phyloP scores from a whole-genome alignment of 352 stramenopile genomes.

The Globisporangium spinosum region DNA sequence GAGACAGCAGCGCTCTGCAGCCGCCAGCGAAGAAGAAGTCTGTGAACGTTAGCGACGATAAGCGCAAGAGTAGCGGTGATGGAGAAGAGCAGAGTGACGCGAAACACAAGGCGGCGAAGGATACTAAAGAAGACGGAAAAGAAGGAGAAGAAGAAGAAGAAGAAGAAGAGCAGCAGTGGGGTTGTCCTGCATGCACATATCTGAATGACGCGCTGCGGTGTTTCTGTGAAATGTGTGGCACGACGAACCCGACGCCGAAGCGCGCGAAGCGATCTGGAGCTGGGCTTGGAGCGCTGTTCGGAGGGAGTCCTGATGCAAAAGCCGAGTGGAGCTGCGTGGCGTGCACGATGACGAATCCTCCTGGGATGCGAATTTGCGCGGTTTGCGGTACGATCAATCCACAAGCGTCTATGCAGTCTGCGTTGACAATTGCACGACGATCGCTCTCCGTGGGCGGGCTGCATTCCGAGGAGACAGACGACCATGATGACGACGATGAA shows the following conservation, averaged over 20 bases:
- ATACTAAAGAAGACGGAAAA: slow-evolving; percentile 10
- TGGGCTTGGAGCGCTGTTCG: slow-evolving; percentile 6
- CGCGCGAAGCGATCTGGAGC: not conserved
- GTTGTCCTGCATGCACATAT: slow-evolving; percentile 66
- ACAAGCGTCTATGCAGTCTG: slow-evolving; percentile 29
- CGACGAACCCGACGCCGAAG: slow-evolving; percentile 39
- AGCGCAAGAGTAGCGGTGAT: not conserved
- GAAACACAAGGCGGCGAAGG: slow-evolving; percentile 11
- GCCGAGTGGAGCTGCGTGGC: slow-evolving; percentile 61
- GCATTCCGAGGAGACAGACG: slow-evolving; percentile 15
- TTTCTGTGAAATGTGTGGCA: slow-evolving; percentile 79
- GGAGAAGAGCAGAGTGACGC: slow-evolving; percentile 11
- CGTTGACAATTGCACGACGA: slow-evolving; percentile 38
- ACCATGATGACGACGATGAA: slow-evolving; percentile 17
- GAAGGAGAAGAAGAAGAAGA: slow-evolving; percentile 13
- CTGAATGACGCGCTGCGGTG: slow-evolving; percentile 54
- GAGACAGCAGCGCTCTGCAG: not conserved
- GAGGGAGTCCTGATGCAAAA: slow-evolving; percentile 9
- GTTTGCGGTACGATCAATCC: slow-evolving; percentile 70
- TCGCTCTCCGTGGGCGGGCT: slow-evolving; percentile 20
- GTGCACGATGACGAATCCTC: slow-evolving; percentile 68
- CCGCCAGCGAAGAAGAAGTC: slow-evolving; percentile 10
- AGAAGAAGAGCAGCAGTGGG: slow-evolving; percentile 34
- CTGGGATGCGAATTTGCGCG: slow-evolving; percentile 41
- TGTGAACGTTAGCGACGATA: not conserved